Percentiles rank a stretch among this genome's conserved stretches.
These are phyloP conservation scores for Berberis vulgaris DNA, from an alignment of 164 flowering plant genomes.

Conservation along the genomic window DNA sequence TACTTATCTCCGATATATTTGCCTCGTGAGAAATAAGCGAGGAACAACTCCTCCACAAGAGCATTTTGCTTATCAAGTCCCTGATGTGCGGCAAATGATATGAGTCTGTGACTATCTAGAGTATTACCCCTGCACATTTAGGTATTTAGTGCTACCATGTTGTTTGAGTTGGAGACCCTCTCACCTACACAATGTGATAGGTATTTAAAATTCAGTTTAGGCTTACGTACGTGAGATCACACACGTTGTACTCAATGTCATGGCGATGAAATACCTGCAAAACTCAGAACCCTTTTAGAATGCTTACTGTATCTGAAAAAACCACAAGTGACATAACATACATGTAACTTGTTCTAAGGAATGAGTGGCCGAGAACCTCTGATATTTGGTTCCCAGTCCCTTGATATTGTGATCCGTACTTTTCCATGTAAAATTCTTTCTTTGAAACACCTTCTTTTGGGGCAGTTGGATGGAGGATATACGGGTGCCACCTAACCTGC, in stretches of 20 bases:
- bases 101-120: conserved; percentile 83
- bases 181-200: background rate
- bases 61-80: conserved; percentile 73
- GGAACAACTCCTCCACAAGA: conserved; percentile 69
- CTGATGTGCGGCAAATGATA: conserved; percentile 65
- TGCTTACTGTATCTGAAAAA: too few species aligned
- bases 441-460: conserved; percentile 76
- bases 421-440: conserved; percentile 43
- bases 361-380: conserved; percentile 39
- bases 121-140: conserved; percentile 67
- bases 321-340: background rate
- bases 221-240: too few species aligned
- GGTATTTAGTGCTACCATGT: background rate
- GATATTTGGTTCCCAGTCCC: conserved; percentile 52
- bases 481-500: conserved; percentile 89
- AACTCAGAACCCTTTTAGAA: background rate
- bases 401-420: conserved; percentile 55
- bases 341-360: background rate
- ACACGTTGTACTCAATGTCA: conserved; percentile 9
- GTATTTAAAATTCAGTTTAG: too few species aligned
- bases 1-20: conserved; percentile 79
- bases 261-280: conserved; percentile 56
- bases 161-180: background rate
- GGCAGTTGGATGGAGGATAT: conserved; percentile 64
- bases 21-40: conserved; percentile 80